Evolutionary conservation across 1,284 basidiomycete genomes (phyloP), one percentile per base, ranked within the genome.

Genomic region (Cutaneotrichosporon daszewskae): DNA sequence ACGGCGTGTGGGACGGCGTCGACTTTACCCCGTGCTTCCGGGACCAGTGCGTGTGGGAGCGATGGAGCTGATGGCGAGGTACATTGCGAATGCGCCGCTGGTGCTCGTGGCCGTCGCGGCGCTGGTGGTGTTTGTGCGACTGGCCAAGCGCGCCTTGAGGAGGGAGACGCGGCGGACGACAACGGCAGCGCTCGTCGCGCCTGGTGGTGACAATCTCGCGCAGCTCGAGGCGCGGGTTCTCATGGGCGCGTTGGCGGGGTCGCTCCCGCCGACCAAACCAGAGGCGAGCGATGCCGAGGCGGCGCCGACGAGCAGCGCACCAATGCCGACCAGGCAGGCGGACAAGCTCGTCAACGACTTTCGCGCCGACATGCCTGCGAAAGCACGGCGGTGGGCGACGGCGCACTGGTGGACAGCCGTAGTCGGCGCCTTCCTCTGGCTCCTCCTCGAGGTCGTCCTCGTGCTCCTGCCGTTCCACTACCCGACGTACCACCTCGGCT

Each of bases 21-120:
- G 72, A 74, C 52, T 73, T 74, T 42, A 63, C 62, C 2, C 53
- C 51, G 9, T 73, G 70, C 48, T 71, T 70, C 40, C 53, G 58
- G 12, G 54, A 66, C 10, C 39, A 49, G 71, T 72, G 27, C 54
- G 69, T 53, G 11, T n/a, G 12, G 18, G 25, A 19, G 13, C 12
- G 32, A 19, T 16, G 28, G n/a, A 16, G n/a, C 31, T 32, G 39
- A 22, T 22, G 7, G 9, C 43, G 64, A 60, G 60, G 12, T 64
- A 60, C 37, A 44, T 66, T 22, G 46, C 37, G 10, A 65, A 64
- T 32, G 33, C 64, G 4, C 64, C 69, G 1, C 45, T 69, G 18
- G 37, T 59, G 4, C 51, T 69, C 31, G 51, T 66, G 28, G 46
- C 32, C 16, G 43, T 59, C 29, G 47, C 66, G 39, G 29, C 53